A percentile compares a stretch with the other conserved stretches of the same genome.
Evolutionary conservation across 495 filamentous ascomycete species (phyloP).

Genomic region (Penicillium fimorum): DNA sequence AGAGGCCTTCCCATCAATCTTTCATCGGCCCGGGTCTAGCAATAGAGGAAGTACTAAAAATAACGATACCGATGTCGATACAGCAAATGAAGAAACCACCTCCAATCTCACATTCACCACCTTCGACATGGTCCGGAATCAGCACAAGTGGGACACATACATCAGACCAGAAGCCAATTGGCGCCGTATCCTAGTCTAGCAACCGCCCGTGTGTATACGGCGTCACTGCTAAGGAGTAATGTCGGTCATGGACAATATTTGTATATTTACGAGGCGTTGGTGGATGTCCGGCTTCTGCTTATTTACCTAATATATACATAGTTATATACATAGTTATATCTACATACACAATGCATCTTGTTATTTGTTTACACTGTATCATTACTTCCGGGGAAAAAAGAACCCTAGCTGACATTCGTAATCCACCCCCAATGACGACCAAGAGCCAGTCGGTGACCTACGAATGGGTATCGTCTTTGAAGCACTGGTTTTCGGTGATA

Average conservation of each 20-base stretch:
- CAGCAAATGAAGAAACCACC: background rate
- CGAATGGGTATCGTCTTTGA: conserved; percentile 6
- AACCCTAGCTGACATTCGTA: background rate
- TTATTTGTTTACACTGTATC: background rate
- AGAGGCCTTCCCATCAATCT: conserved; percentile 14
- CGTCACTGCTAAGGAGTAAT: background rate
- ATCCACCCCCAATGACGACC: background rate
- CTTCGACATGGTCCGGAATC: conserved; percentile 3
- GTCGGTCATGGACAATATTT: background rate
- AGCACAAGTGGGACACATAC: background rate
- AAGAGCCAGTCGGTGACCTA: background rate
- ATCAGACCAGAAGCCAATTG: conserved; percentile 20
- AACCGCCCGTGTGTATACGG: conserved; percentile 14
- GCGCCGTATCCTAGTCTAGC: conserved; percentile 21
- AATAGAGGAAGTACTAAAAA: background rate
- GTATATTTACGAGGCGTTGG: conserved; percentile 1
- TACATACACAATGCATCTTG: background rate
- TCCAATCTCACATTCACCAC: background rate
- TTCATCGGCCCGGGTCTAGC: background rate
- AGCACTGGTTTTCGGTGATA: background rate
- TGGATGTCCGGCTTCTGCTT: background rate
- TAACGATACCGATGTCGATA: background rate
- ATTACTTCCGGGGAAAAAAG: background rate
- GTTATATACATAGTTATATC: background rate
- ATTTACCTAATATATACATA: background rate